Conservation (phyloP, 257 asterid genomes). For the Gardenia jasminoides region DNA sequence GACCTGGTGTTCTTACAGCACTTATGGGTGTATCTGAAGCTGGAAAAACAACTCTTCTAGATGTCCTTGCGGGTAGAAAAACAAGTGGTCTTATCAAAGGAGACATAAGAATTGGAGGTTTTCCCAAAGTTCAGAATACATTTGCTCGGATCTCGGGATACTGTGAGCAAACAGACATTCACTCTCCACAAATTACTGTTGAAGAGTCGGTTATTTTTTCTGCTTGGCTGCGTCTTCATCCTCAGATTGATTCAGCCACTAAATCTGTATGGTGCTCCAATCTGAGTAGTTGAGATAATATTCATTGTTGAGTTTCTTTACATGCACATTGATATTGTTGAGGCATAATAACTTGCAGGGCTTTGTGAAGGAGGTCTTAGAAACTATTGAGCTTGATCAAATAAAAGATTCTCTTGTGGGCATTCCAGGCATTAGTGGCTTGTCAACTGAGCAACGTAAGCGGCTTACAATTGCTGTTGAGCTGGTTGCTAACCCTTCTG, state of each 20-base stretch:
- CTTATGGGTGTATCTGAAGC: slow-evolving; percentile 72
- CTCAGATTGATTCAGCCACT: slow-evolving; percentile 39
- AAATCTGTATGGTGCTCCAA: slow-evolving; percentile 31
- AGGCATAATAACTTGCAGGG: slow-evolving; percentile 23
- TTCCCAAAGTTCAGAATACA: slow-evolving; percentile 56
- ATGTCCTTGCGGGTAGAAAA: slow-evolving; percentile 63
- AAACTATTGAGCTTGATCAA: slow-evolving; percentile 58
- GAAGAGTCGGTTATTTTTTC: slow-evolving; percentile 58
- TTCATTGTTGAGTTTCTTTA: no score
- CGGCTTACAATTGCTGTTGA: slow-evolving; percentile 63
- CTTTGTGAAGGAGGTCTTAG: slow-evolving; percentile 59
- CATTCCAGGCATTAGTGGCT: slow-evolving; percentile 45
- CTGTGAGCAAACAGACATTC: slow-evolving; percentile 61
- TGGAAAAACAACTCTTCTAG: slow-evolving; percentile 65
- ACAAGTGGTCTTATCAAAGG: slow-evolving; percentile 51
- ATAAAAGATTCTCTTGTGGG: slow-evolving; percentile 54
- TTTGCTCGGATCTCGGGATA: slow-evolving; percentile 55
- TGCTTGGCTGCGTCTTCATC: slow-evolving; percentile 61
- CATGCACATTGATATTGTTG: no score
- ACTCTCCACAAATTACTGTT: slow-evolving; percentile 56
- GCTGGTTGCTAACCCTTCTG: slow-evolving; percentile 61
- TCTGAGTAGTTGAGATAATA: no score
- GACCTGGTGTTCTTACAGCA: slow-evolving; percentile 64
- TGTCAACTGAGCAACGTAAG: slow-evolving; percentile 64
- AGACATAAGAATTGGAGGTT: slow-evolving; percentile 53